Evolutionary conservation across 495 filamentous ascomycete species (phyloP), one percentile per base, ranked within the genome.

Genomic region (Penicillium fimorum): DNA sequence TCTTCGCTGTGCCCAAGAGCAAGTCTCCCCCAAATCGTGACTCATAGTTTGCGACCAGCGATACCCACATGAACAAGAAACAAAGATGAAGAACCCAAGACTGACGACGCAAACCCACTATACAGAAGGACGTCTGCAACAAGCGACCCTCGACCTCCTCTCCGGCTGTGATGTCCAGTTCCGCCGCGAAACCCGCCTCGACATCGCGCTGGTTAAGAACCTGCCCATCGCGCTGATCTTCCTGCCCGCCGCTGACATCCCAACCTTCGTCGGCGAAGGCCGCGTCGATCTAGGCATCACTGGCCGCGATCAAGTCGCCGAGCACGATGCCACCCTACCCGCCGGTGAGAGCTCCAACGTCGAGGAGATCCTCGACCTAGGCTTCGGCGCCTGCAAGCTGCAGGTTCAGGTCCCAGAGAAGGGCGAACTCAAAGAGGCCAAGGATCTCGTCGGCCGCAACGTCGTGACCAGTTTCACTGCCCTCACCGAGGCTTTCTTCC

Each of bases 1-100:
- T 98, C 57, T 97, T 98, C 68, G 94, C 94, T 55, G 91, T 97
- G 20, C 94, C 94, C 43, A 98, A 98, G 77, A 98, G 92, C 91
- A 77, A 71, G 89, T 85, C 46, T 49, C 54, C 55, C 50, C 44
- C 57, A 38, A 32, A 15, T 41, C 53, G 56, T 68, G 61, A 67
- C 59, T 71, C 66, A 69, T 50, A 52, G 42, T 51, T 8, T 38
- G 1, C 18, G 30, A 44, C 32, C 38, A 60, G 32, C 53, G 24
- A 52, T 29, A 51, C 43, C 22, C 9, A 27, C 38, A 54, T 35
- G 42, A 55, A 57, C 35, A 46, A 48, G 33, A 44, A 50, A 53
- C 25, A 35, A 41, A 52, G 44, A 35, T 32, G 46, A 49, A 47
- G 42, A 45, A 50, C 12, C 29, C 37, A 55, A 29, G 22, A 29